These are phyloP conservation scores for Reticulascus tulasneorum DNA, from an alignment of 2,329 filamentous ascomycete species.

Conservation along the genomic window DNA sequence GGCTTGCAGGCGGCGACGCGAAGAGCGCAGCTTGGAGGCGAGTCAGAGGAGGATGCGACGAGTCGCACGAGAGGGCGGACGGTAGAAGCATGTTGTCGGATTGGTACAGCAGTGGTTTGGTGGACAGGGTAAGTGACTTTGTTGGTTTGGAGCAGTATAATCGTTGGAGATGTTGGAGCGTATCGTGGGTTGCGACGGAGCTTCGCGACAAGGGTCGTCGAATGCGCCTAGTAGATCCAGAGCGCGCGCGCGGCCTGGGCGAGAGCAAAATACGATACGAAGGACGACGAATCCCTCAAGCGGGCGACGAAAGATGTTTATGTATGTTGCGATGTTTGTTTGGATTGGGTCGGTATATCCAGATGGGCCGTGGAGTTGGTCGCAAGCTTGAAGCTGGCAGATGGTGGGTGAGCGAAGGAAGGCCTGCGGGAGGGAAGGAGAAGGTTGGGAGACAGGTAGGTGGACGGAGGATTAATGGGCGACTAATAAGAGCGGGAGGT, in stretches of 20 bases:
- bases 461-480: constrained; percentile 8
- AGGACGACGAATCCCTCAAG: constrained; percentile 1
- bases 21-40: constrained; percentile 47
- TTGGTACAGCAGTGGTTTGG: background rate
- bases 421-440: no score
- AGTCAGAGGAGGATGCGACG: constrained; percentile 41
- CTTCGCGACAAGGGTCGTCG: constrained; percentile 7
- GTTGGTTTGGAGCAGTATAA: constrained; percentile 1
- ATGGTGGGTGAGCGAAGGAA: no score
- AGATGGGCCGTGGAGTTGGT: constrained; percentile 6
- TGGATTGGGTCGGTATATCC: constrained; percentile 9
- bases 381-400: constrained; percentile 6
- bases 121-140: constrained; percentile 1
- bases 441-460: constrained; percentile 12
- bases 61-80: constrained; percentile 55
- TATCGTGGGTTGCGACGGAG: background rate
- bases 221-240: constrained; percentile 6
- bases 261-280: background rate
- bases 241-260: no score
- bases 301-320: constrained; percentile 4
- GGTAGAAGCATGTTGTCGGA: constrained; percentile 51
- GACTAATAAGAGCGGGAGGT: constrained; percentile 5
- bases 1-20: constrained; percentile 57
- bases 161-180: background rate
- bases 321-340: constrained; percentile 1